Conservation (phyloP, 192 early-diverging fungal species). For the Podila clonocystis region DNA sequence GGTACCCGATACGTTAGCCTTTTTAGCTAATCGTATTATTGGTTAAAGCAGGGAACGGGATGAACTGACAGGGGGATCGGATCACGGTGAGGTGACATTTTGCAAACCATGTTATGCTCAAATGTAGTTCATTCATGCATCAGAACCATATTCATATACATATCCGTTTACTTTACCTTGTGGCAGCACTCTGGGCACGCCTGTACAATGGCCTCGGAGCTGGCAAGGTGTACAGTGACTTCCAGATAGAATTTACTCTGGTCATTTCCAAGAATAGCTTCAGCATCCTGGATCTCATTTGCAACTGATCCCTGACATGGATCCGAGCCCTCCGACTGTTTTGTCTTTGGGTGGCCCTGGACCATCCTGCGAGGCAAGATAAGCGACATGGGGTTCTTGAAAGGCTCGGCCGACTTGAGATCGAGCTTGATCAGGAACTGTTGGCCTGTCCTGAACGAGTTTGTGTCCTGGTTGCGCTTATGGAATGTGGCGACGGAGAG, state of each 20-base stretch:
- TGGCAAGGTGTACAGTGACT: slow-evolving; percentile 42
- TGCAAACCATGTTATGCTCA: too few relatives aligned
- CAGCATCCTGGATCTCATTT: slow-evolving; percentile 5
- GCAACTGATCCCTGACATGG: background rate
- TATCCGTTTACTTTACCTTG: slow-evolving; percentile 14
- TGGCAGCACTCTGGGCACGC: slow-evolving; percentile 50
- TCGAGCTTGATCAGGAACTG: slow-evolving; percentile 47
- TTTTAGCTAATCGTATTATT: too few relatives aligned
- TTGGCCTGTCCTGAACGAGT: slow-evolving; percentile 45
- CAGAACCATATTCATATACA: background rate
- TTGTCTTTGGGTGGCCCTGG: slow-evolving; percentile 39
- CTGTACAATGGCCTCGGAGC: slow-evolving; percentile 44
- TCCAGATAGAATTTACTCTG: slow-evolving; percentile 33
- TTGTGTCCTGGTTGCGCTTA: slow-evolving; percentile 48
- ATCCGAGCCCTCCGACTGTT: slow-evolving; percentile 15
- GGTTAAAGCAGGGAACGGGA: too few relatives aligned
- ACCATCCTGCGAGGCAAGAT: slow-evolving; percentile 38
- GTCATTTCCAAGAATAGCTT: slow-evolving; percentile 3
- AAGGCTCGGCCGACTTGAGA: slow-evolving; percentile 22
- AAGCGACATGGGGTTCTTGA: slow-evolving; percentile 42
- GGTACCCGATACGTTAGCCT: too few relatives aligned
- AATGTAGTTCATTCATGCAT: too few relatives aligned
- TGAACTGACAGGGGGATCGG: too few relatives aligned
- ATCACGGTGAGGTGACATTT: too few relatives aligned
- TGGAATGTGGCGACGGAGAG: slow-evolving; percentile 45